Evolutionary conservation across 2,329 filamentous ascomycete species (phyloP).

Genomic region (Penicillium sp.): DNA sequence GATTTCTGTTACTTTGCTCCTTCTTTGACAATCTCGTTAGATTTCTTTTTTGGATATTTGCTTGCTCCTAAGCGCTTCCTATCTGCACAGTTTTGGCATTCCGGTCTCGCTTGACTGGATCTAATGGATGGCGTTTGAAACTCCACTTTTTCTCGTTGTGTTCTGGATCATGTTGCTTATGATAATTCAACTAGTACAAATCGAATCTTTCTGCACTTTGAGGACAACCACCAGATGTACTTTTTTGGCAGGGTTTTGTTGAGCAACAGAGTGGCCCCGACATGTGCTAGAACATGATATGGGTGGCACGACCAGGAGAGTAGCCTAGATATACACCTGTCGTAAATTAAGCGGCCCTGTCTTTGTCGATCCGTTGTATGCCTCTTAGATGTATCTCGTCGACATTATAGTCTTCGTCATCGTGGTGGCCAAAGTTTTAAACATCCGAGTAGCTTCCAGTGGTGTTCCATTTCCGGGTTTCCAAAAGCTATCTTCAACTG

Average conservation of each 20-base stretch:
- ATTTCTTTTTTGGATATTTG: slow-evolving; percentile 7
- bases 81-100: not conserved
- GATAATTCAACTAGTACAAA: not conserved
- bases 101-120: not conserved
- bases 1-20: not conserved
- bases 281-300: slow-evolving; percentile 39
- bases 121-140: slow-evolving; percentile 9
- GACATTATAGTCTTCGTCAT: slow-evolving; percentile 34
- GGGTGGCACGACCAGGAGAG: slow-evolving; percentile 44
- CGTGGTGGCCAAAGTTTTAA: slow-evolving; percentile 32
- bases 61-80: not conserved
- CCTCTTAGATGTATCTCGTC: slow-evolving; percentile 49
- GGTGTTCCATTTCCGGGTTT: slow-evolving; percentile 45
- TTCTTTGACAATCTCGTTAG: not conserved
- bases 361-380: slow-evolving; percentile 47
- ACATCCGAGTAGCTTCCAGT: slow-evolving; percentile 30
- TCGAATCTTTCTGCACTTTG: not conserved
- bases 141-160: not conserved
- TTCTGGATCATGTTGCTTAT: not conserved
- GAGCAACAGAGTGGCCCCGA: slow-evolving; percentile 33
- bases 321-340: slow-evolving; percentile 49
- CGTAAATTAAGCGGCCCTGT: slow-evolving; percentile 49
- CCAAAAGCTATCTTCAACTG: slow-evolving; percentile 39
- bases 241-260: slow-evolving; percentile 47
- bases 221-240: not conserved